Base-by-base conservation (phyloP, 768 basidiomycete genomes). In the Lactarius sp. region DNA sequence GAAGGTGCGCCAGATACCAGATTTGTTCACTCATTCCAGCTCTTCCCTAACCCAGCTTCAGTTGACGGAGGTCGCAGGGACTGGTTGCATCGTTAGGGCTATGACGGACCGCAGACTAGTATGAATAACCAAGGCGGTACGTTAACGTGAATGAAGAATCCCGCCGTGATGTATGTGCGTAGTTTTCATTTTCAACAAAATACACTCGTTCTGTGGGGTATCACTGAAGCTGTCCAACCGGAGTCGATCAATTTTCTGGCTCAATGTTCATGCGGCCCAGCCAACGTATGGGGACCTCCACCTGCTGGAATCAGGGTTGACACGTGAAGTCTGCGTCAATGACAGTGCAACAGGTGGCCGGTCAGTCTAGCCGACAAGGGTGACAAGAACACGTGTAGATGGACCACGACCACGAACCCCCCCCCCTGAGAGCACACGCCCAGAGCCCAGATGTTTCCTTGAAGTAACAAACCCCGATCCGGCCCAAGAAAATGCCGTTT, bases 61-160 rank as follows among this genome's bases (percentile, higher is more conserved):
- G 94, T 77, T 98, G 73, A 94, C 94, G 14, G 96, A 98, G 73
- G 84, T 89, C 14, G 94, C 94, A 13, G 95, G 96, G 16, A 92
- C 90, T 3, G 96, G 94, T 2, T 96, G 92, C 73, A 98, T 98
- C 74, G 94, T 97, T 67, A 81, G 94, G 64, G 86, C 85, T 64
- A 87, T 88, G 86, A 85, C 86, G 34, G 87, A 88, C 73, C 79
- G 86, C 47, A 75, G 80, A 69, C 74, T 77, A 49, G 80, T 87
- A 57, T 88, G 73, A 78, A n/a, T 46, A 22, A 52, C 10, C 37
- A 33, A 39, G 14, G 39, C 52, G 22, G 39, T 61, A 66, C 55
- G 42, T n/a, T 66, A 66, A 53, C 18, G 22, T 53, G 56, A 59
- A 63, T 16, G 64, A 62, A 65, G 44, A 22, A 33, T 36, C 41